phyloP scores from a whole-genome alignment of 371 early-diverging fungal genomes.

The Sporodiniella umbellata region DNA sequence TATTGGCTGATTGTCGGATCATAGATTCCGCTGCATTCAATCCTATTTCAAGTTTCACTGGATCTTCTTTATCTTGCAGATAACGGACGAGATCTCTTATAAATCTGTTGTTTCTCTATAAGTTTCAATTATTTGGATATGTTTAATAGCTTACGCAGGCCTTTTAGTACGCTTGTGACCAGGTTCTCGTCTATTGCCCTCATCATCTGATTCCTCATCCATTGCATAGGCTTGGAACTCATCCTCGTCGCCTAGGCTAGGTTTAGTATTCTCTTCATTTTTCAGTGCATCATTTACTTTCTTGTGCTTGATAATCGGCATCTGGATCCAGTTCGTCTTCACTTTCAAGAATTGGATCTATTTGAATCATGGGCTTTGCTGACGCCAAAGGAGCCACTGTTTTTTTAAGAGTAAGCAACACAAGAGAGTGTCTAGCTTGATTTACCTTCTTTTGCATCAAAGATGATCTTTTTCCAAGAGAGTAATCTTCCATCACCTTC shows the following conservation, averaged over 20 bases:
- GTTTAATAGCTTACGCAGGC: constrained; percentile 41
- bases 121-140: too few species aligned
- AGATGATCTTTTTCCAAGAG: constrained; percentile 17
- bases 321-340: constrained; percentile 38
- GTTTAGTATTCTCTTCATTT: background rate
- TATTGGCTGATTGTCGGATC: constrained; percentile 32
- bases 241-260: constrained; percentile 25
- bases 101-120: too few species aligned
- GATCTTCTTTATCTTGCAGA: constrained; percentile 36
- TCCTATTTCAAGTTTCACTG: constrained; percentile 40
- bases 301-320: constrained; percentile 4
- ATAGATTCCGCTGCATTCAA: constrained; percentile 36
- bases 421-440: background rate
- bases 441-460: constrained; percentile 14
- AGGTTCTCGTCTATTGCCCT: constrained; percentile 10
- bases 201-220: constrained; percentile 51
- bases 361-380: background rate
- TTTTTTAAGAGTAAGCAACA: background rate
- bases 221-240: constrained; percentile 48
- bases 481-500: constrained; percentile 13
- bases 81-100: constrained; percentile 36
- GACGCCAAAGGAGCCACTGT: background rate
- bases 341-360: constrained; percentile 3
- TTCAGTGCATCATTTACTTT: background rate
- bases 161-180: constrained; percentile 10